Base-by-base conservation (phyloP, 495 filamentous ascomycete genomes). In the Ramalina intermedia region DNA sequence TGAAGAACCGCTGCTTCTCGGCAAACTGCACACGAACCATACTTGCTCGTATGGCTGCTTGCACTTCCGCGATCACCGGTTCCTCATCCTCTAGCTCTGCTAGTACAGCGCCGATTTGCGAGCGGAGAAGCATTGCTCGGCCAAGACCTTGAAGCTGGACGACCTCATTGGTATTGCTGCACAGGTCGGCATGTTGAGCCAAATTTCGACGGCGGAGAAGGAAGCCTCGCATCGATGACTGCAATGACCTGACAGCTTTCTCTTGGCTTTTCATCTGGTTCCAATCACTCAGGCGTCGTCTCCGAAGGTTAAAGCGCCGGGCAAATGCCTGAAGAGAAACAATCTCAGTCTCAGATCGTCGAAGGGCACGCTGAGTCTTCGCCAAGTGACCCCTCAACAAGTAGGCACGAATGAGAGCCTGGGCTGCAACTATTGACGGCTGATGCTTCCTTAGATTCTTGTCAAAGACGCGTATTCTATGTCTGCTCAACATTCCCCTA, bases 1-100 rank as follows among this genome's bases (percentile, higher is more conserved):
- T 79, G 67, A 88, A 98, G 66, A 87, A 89, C 12, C 76, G 80
- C 53, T 84, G 79, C 70, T 94, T 91, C 57, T 87, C 85, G 38
- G 74, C 79, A 57, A 94, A 98, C 27, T 71, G 73, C 21, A 66
- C 70, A 39, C 90, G 75, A 47, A 96, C 74, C 12, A 94, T 55
- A 51, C 73, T 76, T 21, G 82, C 91, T 56, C 85, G 76, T 5
- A 81, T 77, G 5, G 75, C 71, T 11, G 87, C 72, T 61, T 99
- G 93, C 5, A 95, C 59, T 24, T 81, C 82, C 27, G 74, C 67
- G 47, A 95, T 71, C 2, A 67, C 61, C 27, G 85, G 80, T 58
- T 96, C 91, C 47, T 90, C 74, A 35, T 80, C 80, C 26, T 94
- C 87, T 1, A 99, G 74, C 50, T 87, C 74, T 20, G 69, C 70